Evolutionary conservation across 371 early-diverging fungal genomes (phyloP).

Genomic region (Saksenaea vasiformis): DNA sequence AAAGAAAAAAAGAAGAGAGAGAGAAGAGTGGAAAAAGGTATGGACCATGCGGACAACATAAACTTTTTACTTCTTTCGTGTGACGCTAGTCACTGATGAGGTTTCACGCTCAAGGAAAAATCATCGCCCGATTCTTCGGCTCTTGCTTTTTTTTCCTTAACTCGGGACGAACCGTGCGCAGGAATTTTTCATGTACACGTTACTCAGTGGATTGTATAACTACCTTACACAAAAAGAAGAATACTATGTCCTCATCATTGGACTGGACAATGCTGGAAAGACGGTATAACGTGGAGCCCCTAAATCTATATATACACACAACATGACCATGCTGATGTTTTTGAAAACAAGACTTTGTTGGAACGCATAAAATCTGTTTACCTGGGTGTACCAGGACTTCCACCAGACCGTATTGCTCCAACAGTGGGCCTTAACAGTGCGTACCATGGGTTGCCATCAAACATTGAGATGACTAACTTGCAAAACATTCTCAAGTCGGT

Average conservation of each 20-base stretch:
- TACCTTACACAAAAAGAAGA: constrained; percentile 87
- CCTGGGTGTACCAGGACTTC: constrained; percentile 67
- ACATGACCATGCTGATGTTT: not conserved
- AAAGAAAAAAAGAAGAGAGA: constrained; percentile 4
- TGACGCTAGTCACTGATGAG: not conserved
- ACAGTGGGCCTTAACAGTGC: constrained; percentile 94
- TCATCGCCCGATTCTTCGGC: constrained; percentile 2
- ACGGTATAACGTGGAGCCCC: constrained; percentile 60
- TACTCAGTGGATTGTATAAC: constrained; percentile 87
- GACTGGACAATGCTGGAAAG: constrained; percentile 96
- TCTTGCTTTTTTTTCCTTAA: not conserved
- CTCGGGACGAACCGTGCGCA: not conserved
- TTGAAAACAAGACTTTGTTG: constrained; percentile 74
- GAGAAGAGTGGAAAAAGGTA: not conserved
- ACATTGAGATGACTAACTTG: not conserved
- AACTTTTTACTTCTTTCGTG: not conserved
- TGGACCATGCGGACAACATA: not conserved
- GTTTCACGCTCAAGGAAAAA: not conserved
- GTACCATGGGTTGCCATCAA: constrained; percentile 6
- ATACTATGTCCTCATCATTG: constrained; percentile 91
- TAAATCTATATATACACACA: not conserved
- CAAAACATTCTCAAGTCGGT: constrained; percentile 59
- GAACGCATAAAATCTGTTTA: constrained; percentile 83
- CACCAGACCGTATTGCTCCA: constrained; percentile 90
- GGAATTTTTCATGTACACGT: constrained; percentile 77